Evolutionary conservation across 2,329 filamentous ascomycete species (phyloP), one percentile per base, ranked within the genome.

Genomic region (Sarocladiaceae sp.): DNA sequence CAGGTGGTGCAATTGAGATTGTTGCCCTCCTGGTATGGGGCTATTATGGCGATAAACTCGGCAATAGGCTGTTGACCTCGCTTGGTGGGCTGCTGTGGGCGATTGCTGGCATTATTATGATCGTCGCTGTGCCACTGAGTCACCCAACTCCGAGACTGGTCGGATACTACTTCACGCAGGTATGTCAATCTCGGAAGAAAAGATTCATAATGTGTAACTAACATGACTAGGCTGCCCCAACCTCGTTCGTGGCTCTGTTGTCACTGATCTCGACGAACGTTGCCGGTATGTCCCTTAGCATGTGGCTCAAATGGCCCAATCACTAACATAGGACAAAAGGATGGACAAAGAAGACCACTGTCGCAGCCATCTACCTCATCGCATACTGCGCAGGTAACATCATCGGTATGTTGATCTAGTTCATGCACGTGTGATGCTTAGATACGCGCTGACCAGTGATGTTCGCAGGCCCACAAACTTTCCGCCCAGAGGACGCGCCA

Each of bases 1-100:
- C 86, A 0, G 82, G 80, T 8, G 86, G 86, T 4, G 84, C 78
- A 0, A 75, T 88, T 29, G 82, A 88, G 66, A 71, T 87, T 20
- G 68, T 86, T 25, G 70, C 77, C 0, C 66, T 87, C 10, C 64
- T 87, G 13, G 59, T 72, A 3, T 80, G 74, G 54, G 80, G 77
- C 33, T 58, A 48, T 11, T 18, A 52, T 17, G 55, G 55, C 12
- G 55, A 57, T 26, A 18, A 54, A 26, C 48, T 54, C 39, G 56
- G 52, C 33, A 49, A 40, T 35, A 28, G 52, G 4, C 44, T 58
- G 36, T 39, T 59, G 15, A 56, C 54, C 22, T 53, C 37, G 12
- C 51, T 49, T 22, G 50, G 49, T n/a, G 55, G 55, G 3, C 53
- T 60, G 20, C 52, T 64, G n/a, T 54, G 65, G 11, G 53, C 63